Conservation (phyloP, 805 yeast genomes). For the Candida orba region DNA sequence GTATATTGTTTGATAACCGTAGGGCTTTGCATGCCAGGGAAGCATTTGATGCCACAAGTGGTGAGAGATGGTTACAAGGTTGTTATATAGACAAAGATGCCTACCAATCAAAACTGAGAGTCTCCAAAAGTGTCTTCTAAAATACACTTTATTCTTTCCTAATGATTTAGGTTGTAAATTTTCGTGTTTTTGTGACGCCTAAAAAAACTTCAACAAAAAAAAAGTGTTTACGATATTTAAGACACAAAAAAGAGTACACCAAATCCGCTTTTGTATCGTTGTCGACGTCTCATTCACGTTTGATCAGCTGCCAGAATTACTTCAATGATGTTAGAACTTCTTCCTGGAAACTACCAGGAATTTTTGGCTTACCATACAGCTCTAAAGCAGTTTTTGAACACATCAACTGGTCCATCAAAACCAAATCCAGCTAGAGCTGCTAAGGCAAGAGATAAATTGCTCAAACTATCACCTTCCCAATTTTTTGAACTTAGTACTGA, state of each 20-base stretch:
- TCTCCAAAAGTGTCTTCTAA: slow-evolving; percentile 8
- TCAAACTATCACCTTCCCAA: slow-evolving; percentile 74
- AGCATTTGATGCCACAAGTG: slow-evolving; percentile 38
- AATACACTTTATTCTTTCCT: not conserved
- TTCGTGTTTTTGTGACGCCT: not conserved
- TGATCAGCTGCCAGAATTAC: no score
- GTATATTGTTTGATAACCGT: slow-evolving; percentile 66
- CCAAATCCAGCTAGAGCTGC: slow-evolving; percentile 48
- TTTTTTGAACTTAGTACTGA: slow-evolving; percentile 89
- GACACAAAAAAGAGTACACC: not conserved
- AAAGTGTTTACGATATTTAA: not conserved
- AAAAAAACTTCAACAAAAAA: not conserved
- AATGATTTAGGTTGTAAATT: not conserved
- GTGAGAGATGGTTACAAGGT: slow-evolving; percentile 66
- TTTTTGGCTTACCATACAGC: slow-evolving; percentile 17
- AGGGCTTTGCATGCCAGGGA: slow-evolving; percentile 62
- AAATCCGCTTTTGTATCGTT: no score
- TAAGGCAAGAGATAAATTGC: slow-evolving; percentile 78
- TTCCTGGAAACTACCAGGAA: slow-evolving; percentile 11
- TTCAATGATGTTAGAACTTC: slow-evolving; percentile 13
- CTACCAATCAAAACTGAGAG: slow-evolving; percentile 51
- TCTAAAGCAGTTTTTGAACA: slow-evolving; percentile 20
- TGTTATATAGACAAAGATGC: slow-evolving; percentile 69
- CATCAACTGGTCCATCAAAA: slow-evolving; percentile 17
- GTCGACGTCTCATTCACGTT: no score